phyloP scores from a whole-genome alignment of 768 basidiomycete genomes.

The Leccinum sublutescens region DNA sequence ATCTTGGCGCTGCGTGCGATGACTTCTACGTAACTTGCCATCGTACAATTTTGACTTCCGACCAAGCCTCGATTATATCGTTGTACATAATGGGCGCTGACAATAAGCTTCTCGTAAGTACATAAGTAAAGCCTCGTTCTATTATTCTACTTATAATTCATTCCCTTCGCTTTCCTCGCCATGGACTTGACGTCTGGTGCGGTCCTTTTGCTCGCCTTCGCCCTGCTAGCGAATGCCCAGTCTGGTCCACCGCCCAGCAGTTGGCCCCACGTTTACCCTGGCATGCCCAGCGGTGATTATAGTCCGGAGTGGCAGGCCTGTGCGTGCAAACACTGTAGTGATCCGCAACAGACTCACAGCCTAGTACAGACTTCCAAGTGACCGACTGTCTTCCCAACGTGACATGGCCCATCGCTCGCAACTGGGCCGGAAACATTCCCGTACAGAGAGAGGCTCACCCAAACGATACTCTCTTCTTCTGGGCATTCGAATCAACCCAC shows the following conservation, averaged over 20 bases:
- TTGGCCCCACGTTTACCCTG: conserved; percentile 44
- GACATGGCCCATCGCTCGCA: conserved; percentile 50
- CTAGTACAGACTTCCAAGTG: conserved; percentile 54
- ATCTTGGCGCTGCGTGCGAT: conserved; percentile 79
- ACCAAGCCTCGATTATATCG: no score
- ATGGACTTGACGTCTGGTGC: conserved; percentile 23
- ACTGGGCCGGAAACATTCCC: conserved; percentile 63
- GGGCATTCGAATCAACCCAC: conserved; percentile 54
- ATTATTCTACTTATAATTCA: conserved; percentile 13
- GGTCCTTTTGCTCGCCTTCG: background rate
- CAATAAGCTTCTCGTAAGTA: background rate
- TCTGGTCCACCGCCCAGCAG: conserved; percentile 27
- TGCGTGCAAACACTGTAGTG: conserved; percentile 29
- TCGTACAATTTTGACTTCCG: background rate
- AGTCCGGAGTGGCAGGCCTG: conserved; percentile 62
- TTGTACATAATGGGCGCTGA: background rate
- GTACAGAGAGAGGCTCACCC: conserved; percentile 59
- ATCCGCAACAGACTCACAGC: background rate
- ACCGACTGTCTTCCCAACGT: conserved; percentile 56
- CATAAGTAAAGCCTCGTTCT: background rate
- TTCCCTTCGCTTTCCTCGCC: conserved; percentile 4
- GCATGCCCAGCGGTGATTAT: conserved; percentile 45
- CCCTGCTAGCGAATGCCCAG: conserved; percentile 23
- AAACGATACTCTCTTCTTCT: conserved; percentile 66
- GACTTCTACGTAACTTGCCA: conserved; percentile 35